Conservation (phyloP, 1,284 basidiomycete species). For the Cutaneotrichosporon sp. region DNA sequence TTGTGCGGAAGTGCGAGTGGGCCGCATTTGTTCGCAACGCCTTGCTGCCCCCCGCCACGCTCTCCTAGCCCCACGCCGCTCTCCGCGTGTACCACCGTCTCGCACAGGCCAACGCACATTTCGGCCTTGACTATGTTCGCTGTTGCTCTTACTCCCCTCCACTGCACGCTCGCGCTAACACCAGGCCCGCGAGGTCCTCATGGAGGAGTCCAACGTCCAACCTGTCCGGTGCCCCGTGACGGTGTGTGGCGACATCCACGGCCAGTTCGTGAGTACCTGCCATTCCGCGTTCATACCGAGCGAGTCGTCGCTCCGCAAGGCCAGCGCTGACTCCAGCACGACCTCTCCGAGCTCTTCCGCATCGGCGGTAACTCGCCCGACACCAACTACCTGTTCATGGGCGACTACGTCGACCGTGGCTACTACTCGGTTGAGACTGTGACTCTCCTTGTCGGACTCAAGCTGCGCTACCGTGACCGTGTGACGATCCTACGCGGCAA, state of each 20-base stretch:
- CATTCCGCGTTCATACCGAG: not conserved
- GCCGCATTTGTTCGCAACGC: not conserved
- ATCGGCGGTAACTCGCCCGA: slow-evolving; percentile 99
- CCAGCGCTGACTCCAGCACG: slow-evolving; percentile 65
- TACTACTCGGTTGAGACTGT: slow-evolving; percentile 99
- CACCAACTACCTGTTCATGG: slow-evolving; percentile 99
- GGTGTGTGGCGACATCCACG: slow-evolving; percentile 97
- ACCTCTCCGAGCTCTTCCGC: slow-evolving; percentile 97
- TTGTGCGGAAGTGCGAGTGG: not conserved
- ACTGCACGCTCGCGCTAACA: slow-evolving; percentile 10
- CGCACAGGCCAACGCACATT: not conserved
- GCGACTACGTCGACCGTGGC: slow-evolving; percentile 98
- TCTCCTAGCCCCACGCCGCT: not conserved
- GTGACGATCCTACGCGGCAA: slow-evolving; percentile 98
- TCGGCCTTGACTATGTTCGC: not conserved
- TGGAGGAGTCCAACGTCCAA: slow-evolving; percentile 97
- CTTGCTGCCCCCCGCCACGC: not conserved
- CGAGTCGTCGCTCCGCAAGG: not conserved
- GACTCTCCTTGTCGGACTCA: slow-evolving; percentile 95
- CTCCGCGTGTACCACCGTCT: too few relatives aligned
- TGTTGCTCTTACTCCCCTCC: not conserved
- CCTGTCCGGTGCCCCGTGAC: slow-evolving; percentile 97
- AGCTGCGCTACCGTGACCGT: slow-evolving; percentile 96
- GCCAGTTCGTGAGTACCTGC: slow-evolving; percentile 87
- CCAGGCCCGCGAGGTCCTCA: slow-evolving; percentile 93